phyloP scores from a whole-genome alignment of 129 eudicot genomes.

The Saussurea involucrata region DNA sequence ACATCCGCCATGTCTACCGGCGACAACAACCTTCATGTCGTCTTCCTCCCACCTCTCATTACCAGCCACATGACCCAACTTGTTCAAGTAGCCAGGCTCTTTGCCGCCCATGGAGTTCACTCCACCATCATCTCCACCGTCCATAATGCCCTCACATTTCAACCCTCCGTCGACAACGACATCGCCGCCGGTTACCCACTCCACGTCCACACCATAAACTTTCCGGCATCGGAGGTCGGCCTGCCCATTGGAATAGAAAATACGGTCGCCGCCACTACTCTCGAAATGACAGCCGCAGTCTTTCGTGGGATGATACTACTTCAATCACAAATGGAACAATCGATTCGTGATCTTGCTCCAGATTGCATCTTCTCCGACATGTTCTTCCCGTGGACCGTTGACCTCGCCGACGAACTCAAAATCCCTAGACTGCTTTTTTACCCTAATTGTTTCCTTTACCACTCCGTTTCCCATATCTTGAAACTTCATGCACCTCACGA shows the following conservation, averaged over 20 bases:
- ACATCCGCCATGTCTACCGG: neutral
- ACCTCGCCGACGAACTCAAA: constrained; percentile 33
- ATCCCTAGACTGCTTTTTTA: constrained; percentile 45
- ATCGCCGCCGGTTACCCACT: constrained; percentile 7
- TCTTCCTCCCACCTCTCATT: constrained; percentile 32
- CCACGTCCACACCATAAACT: constrained; percentile 10
- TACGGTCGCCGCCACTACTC: neutral
- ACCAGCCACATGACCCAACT: constrained; percentile 41
- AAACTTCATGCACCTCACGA: constrained; percentile 24
- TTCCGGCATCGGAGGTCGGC: constrained; percentile 30
- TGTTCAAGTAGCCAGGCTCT: constrained; percentile 24
- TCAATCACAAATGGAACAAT: constrained; percentile 17
- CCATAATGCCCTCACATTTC: constrained; percentile 25
- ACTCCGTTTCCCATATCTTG: constrained; percentile 23
- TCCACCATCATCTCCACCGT: constrained; percentile 43
- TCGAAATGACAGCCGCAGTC: neutral
- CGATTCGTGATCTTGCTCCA: constrained; percentile 21
- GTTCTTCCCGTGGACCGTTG: constrained; percentile 53
- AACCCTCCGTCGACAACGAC: constrained; percentile 1
- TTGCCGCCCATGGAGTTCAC: constrained; percentile 31
- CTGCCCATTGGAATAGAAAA: constrained; percentile 36
- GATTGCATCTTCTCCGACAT: constrained; percentile 45
- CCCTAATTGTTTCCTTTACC: constrained; percentile 25
- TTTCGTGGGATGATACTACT: constrained; percentile 18
- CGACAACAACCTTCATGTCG: constrained; percentile 26